phyloP scores from a whole-genome alignment of 257 asterid species.

The Salvia splendens region DNA sequence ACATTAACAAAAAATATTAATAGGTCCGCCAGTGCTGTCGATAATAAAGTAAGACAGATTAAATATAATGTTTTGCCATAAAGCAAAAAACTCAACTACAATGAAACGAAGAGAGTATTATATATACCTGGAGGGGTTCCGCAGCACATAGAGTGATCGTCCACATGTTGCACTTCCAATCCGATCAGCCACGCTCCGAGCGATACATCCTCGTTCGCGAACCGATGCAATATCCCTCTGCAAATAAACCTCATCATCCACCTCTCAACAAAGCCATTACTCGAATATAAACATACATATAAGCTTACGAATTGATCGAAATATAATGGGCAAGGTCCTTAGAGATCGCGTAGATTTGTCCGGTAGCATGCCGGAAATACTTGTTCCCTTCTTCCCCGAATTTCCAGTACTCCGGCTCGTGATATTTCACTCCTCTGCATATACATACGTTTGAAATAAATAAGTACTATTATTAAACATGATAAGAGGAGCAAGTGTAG shows the following conservation, averaged over 20 bases:
- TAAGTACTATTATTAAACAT: no score
- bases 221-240: conserved; percentile 66
- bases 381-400: conserved; percentile 86
- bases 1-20: no score
- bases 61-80: no score
- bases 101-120: no score
- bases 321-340: conserved; percentile 73
- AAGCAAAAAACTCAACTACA: no score
- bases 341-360: conserved; percentile 80
- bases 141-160: conserved; percentile 77
- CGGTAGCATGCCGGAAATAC: conserved; percentile 83
- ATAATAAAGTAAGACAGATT: no score
- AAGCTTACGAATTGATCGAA: conserved; percentile 59
- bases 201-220: conserved; percentile 77
- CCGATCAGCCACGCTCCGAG: conserved; percentile 82
- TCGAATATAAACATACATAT: no score
- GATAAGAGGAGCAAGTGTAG: not conserved
- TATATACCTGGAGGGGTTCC: conserved; percentile 70
- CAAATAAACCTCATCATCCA: not conserved
- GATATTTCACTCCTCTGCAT: conserved; percentile 64
- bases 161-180: conserved; percentile 76
- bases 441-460: no score
- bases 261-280: no score
- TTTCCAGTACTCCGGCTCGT: conserved; percentile 88
- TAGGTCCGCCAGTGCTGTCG: no score